Conservation (phyloP, 2,329 filamentous ascomycete species). For the Remersonia thermophila region DNA sequence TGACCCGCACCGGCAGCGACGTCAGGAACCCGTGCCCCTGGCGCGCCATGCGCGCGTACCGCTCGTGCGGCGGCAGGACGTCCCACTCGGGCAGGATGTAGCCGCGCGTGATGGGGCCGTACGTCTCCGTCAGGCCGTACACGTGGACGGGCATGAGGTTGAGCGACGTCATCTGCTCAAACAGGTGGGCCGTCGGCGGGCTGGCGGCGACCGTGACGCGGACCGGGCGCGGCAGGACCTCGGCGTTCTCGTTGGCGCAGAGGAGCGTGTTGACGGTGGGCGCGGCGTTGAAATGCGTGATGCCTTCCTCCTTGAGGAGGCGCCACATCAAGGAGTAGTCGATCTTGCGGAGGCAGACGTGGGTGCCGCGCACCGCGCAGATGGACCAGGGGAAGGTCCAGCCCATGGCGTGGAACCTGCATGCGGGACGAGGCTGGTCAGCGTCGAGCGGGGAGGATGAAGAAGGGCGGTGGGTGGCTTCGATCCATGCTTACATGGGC, state of each 20-base stretch:
- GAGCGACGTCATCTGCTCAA: conserved; percentile 72
- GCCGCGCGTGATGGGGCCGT: conserved; percentile 89
- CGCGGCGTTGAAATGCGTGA: conserved; percentile 93
- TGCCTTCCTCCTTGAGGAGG: conserved; percentile 69
- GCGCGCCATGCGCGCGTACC: conserved; percentile 80
- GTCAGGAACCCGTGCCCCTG: conserved; percentile 89
- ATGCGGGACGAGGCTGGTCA: conserved; percentile 25
- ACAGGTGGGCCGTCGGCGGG: conserved; percentile 79
- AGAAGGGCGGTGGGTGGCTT: background rate
- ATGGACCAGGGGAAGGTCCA: conserved; percentile 91
- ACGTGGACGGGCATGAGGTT: conserved; percentile 89
- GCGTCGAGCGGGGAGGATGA: background rate
- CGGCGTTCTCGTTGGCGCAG: conserved; percentile 67
- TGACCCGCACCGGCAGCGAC: conserved; percentile 65
- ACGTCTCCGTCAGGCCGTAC: conserved; percentile 81
- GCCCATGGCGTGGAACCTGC: conserved; percentile 57
- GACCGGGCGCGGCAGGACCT: conserved; percentile 55
- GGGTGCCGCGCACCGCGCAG: conserved; percentile 86
- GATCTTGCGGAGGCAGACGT: conserved; percentile 88
- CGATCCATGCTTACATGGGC: conserved; percentile 78
- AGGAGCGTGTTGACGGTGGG: conserved; percentile 93
- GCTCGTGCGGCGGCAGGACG: conserved; percentile 57
- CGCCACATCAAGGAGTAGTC: conserved; percentile 91
- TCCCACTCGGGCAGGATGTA: conserved; percentile 84
- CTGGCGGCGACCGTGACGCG: conserved; percentile 86